Percentiles rank a stretch among this genome's conserved stretches.
phyloP scores from a whole-genome alignment of 2,329 filamentous ascomycete genomes.

The Aureobasidium leucospermi region DNA sequence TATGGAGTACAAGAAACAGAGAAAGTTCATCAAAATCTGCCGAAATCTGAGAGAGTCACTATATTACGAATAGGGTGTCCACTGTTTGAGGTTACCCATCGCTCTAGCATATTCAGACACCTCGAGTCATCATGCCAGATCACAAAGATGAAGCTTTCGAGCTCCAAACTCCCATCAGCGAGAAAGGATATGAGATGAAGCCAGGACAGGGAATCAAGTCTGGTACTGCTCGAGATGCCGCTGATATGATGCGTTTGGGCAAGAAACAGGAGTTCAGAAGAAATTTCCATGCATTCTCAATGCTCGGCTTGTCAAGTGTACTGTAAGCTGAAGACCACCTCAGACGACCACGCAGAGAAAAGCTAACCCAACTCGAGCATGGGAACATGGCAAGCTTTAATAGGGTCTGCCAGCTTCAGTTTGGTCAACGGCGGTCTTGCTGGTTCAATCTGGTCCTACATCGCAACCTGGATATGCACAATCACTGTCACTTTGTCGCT shows the following conservation, averaged over 20 bases:
- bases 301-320: conserved; percentile 23
- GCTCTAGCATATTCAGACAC: background rate
- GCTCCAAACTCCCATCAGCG: background rate
- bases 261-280: conserved; percentile 15
- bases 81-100: background rate
- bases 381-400: conserved; percentile 24
- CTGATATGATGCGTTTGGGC: conserved; percentile 11
- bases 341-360: background rate
- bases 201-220: background rate
- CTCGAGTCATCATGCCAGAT: background rate
- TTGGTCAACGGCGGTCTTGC: conserved; percentile 27
- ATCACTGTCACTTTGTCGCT: conserved; percentile 27
- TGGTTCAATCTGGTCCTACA: conserved; percentile 28
- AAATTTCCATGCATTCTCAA: conserved; percentile 22
- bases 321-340: conserved; percentile 9
- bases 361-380: conserved; percentile 14
- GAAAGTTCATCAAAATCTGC: background rate
- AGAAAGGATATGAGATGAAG: background rate
- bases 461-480: conserved; percentile 29
- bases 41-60: background rate
- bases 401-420: conserved; percentile 12
- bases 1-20: background rate
- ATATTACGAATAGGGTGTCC: background rate
- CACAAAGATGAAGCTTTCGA: conserved; percentile 3
- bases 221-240: conserved; percentile 9